Evolutionary conservation across 495 filamentous ascomycete species (phyloP), one percentile per base, ranked within the genome.

Genomic region (Penicillium longicatenatum): DNA sequence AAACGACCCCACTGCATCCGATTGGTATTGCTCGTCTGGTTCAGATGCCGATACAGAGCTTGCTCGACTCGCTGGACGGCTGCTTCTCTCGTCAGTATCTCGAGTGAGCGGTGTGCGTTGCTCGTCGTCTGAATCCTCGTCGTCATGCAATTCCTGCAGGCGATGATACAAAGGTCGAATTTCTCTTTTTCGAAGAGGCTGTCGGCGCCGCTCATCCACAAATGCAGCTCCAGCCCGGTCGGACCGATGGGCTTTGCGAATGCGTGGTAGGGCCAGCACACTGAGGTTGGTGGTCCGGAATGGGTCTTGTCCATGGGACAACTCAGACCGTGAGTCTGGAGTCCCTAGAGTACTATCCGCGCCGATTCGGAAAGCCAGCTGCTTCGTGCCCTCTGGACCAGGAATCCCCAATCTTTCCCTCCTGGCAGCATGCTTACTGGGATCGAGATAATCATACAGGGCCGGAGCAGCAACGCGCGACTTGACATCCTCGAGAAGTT

Each of bases 371-470:
- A 85, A 75, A 21, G 72, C 59, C 12, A 78, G 72, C 12, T 74
- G 73, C 61, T 76, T 80, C 11, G 75, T 75, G 16, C 83, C 84
- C 44, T 81, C 79, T 2, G 88, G 87, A 62, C 90, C 88, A 10
- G 84, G 70, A 60, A 98, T 86, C 41, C 93, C 91, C 3, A 93
- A 75, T 63, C 82, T 89, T 57, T 88, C 84, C 39, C 92, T 83
- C 69, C 89, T 96, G 14, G 82, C 72, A 30, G 79, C 76, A 70
- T 93, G 92, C 48, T 89, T 87, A 52, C 82, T 83, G 3, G 94
- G 91, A 60, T 96, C 90, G 42, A 99, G 84, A 70, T 86, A 90
- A 33, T 92, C 83, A 66, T 90, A 92, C 33, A 99, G 71, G n/a
- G 85, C 82, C 2, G 91, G 89, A 4, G 86, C 88, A 12, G 87